Conservation (phyloP, 805 yeast species). For the Yamadazyma tumulicola region DNA sequence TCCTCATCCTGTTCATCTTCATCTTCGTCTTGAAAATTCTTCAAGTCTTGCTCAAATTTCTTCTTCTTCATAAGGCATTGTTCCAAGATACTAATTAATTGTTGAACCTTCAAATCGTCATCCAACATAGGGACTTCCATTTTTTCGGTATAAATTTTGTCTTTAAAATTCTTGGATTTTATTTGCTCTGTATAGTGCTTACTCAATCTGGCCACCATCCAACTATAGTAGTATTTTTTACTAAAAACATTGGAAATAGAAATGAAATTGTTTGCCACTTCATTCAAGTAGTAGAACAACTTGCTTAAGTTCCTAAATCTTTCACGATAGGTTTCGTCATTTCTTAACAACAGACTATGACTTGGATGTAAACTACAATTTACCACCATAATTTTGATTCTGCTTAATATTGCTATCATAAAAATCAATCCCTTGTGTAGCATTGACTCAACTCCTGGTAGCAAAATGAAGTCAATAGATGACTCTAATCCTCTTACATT, state of each 20-base stretch:
- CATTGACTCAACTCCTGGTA: conserved; percentile 9
- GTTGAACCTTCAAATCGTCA: conserved; percentile 5
- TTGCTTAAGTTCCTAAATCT: conserved; percentile 5
- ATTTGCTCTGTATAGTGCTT: conserved; percentile 1
- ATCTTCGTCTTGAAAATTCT: neutral
- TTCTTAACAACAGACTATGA: conserved; percentile 1
- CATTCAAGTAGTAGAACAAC: conserved; percentile 4
- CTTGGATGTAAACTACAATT: conserved; percentile 2
- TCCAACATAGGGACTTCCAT: conserved; percentile 7
- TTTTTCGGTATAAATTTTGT: conserved; percentile 1
- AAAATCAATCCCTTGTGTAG: conserved; percentile 6
- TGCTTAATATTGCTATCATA: conserved; percentile 3
- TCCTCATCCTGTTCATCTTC: neutral
- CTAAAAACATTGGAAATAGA: conserved; percentile 6
- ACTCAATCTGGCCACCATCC: conserved; percentile 7
- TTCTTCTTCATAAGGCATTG: conserved; percentile 2
- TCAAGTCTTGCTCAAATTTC: conserved; percentile 3
- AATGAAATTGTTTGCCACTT: conserved; percentile 3
- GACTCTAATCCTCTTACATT: conserved; percentile 3
- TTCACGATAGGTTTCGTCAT: conserved; percentile 1
- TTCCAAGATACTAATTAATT: neutral
- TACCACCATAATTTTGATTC: conserved; percentile 3
- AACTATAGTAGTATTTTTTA: conserved; percentile 8
- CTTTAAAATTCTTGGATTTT: conserved; percentile 5
- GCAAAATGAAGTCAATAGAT: conserved; percentile 3